phyloP scores from a whole-genome alignment of 1,284 basidiomycete species.

The Meira miltonrushii region DNA sequence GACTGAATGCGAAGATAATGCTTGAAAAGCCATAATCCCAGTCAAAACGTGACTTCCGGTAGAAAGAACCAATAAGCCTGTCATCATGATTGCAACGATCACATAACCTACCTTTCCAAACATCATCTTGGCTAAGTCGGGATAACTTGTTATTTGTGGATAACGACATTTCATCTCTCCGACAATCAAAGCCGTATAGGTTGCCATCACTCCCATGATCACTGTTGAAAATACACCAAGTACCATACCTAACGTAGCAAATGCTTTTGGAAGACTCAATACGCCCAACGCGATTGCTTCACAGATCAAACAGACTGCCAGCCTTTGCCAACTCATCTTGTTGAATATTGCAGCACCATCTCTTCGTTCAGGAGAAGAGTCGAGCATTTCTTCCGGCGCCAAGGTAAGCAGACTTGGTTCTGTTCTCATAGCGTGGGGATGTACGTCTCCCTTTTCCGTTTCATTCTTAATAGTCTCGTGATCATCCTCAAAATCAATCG shows the following conservation, averaged over 20 bases:
- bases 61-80: slow-evolving; percentile 24
- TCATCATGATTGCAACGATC: slow-evolving; percentile 34
- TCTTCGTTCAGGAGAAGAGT: not conserved
- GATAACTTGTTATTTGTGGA: slow-evolving; percentile 34
- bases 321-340: slow-evolving; percentile 32
- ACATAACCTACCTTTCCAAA: slow-evolving; percentile 34
- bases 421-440: too few relatives aligned
- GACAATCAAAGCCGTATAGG: slow-evolving; percentile 37
- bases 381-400: too few relatives aligned
- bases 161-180: slow-evolving; percentile 36
- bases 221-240: slow-evolving; percentile 28
- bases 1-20: slow-evolving; percentile 27
- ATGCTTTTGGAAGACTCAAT: slow-evolving; percentile 27
- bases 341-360: not conserved
- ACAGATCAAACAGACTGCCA: slow-evolving; percentile 38
- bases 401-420: too few relatives aligned
- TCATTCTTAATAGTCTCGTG: too few relatives aligned
- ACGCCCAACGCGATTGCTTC: slow-evolving; percentile 44
- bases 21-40: slow-evolving; percentile 36
- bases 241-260: slow-evolving; percentile 43
- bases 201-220: slow-evolving; percentile 35
- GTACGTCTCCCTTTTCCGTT: too few relatives aligned
- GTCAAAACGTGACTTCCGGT: slow-evolving; percentile 27
- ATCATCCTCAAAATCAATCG: too few relatives aligned
- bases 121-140: slow-evolving; percentile 33